Base-by-base conservation (phyloP, 441 rosid species). In the Kokia cookei region DNA sequence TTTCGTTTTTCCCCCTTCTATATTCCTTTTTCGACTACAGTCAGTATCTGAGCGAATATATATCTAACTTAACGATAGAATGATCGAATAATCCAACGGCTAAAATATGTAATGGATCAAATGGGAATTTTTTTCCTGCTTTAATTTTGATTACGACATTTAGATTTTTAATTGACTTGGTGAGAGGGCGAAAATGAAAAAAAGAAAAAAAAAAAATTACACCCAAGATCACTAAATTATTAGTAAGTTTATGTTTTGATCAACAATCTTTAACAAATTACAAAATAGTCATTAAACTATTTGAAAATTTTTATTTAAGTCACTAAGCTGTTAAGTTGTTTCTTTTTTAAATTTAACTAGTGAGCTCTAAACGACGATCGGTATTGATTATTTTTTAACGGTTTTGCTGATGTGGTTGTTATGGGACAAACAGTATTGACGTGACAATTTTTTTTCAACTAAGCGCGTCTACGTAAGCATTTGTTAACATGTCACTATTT, bases 201-300 rank as follows among this genome's bases (percentile, higher is more conserved):
- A 32, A 29, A 0, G 0, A 4, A 29, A 3, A 0, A 3, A 29
- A 0, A 29, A 29, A 29, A 29, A 29, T 3, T 29, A 3, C 0
- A 0, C 0, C 0, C 0, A 29, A 3, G 0, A 0, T 29, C 4
- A 4, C 0, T 29, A 4, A 29, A 29, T 29, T 29, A 3, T 3
- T 29, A 29, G 0, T 29, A 29, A 29, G 0, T 3, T 29, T 29
- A 29, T 0, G 0, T 29, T 29, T 29, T 29, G 0, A 0, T 3
- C 5, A 29, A 4, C 2, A 29, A 29, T n/a, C 0, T 29, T 3
- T 0, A 29, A 29, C 0, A 29, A 29, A 0, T 29, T 29, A 29
- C 0, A 29, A 29, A 29, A 29, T 4, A 29, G 4, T 29, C 1
- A 29, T 0, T 29, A 0, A 29, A 29, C 0, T 29, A 4, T 4